A percentile compares a stretch with the other conserved stretches of the same genome.
Conservation (phyloP, 768 basidiomycete species). For the Russula dissimulans region DNA sequence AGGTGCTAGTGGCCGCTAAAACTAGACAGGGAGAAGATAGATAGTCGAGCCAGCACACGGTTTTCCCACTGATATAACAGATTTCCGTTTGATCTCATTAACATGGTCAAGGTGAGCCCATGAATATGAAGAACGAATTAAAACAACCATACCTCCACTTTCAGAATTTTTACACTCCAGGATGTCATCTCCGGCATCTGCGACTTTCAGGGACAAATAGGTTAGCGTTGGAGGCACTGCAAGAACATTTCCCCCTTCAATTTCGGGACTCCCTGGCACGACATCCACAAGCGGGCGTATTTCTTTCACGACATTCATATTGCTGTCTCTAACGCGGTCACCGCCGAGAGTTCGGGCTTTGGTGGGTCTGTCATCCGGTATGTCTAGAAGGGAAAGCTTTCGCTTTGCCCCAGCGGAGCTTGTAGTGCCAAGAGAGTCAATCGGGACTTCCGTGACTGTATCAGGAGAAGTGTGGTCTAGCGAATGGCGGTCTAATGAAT, state of each 20-base stretch:
- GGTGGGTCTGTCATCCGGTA: slow-evolving; percentile 28
- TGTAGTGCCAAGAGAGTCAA: slow-evolving; percentile 29
- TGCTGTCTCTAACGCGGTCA: slow-evolving; percentile 42
- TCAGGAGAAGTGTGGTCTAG: slow-evolving; percentile 26
- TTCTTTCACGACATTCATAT: slow-evolving; percentile 39
- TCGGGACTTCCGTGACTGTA: slow-evolving; percentile 46
- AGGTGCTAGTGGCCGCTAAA: slow-evolving; percentile 51
- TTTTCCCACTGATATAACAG: slow-evolving; percentile 49
- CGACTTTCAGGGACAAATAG: slow-evolving; percentile 41
- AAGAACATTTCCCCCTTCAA: slow-evolving; percentile 10
- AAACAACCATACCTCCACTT: slow-evolving; percentile 39
- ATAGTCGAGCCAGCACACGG: slow-evolving; percentile 87
- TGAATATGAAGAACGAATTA: neutral
- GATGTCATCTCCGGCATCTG: slow-evolving; percentile 59
- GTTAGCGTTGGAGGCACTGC: slow-evolving; percentile 38
- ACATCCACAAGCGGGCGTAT: slow-evolving; percentile 27
- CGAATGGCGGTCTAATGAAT: slow-evolving; percentile 24
- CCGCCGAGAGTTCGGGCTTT: slow-evolving; percentile 60
- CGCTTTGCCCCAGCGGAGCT: slow-evolving; percentile 38
- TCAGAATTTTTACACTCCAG: slow-evolving; percentile 77
- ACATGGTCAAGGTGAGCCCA: neutral
- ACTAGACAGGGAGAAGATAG: slow-evolving; percentile 62
- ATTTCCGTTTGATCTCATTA: slow-evolving; percentile 57
- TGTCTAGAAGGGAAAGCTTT: slow-evolving; percentile 39
- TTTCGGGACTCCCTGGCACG: neutral